These are phyloP conservation scores for Sphagnum magellanicum DNA, from an alignment of 228 moss, liverwort and hornwort species.

Conservation along the genomic window DNA sequence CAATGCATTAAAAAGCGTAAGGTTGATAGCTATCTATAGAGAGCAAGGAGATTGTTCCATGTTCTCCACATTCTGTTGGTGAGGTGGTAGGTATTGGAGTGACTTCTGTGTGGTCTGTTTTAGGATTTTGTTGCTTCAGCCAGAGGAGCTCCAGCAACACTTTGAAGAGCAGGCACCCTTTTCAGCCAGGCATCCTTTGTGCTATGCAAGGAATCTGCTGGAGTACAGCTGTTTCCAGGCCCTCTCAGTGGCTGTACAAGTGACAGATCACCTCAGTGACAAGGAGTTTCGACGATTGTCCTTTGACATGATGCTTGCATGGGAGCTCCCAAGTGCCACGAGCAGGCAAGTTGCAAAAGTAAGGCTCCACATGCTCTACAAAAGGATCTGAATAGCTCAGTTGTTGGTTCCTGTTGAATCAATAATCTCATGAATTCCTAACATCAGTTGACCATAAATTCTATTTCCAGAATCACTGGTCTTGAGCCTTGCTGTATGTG, in stretches of 20 bases:
- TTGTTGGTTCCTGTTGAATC: no score
- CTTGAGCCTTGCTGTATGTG: no score
- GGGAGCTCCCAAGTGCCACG: conserved; percentile 91
- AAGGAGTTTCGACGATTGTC: conserved; percentile 80
- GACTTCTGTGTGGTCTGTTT: conserved; percentile 2
- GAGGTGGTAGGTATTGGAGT: no score
- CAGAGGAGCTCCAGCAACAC: conserved; percentile 86
- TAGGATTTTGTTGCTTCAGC: conserved; percentile 73
- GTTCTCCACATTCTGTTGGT: no score
- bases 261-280: conserved; percentile 66
- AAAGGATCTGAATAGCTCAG: no score
- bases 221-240: conserved; percentile 93
- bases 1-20: not conserved
- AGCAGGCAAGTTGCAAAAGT: conserved; percentile 77
- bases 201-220: conserved; percentile 86
- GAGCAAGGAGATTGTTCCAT: not conserved
- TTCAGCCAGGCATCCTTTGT: conserved; percentile 60
- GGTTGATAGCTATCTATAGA: not conserved
- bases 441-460: no score
- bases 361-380: conserved; percentile 4
- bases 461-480: no score
- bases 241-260: conserved; percentile 84
- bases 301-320: conserved; percentile 99
- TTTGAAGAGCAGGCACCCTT: conserved; percentile 84
- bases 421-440: no score